Evolutionary conservation across 2,329 filamentous ascomycete genomes (phyloP), one percentile per base, ranked within the genome.

Genomic region (Knoxdaviesia proteae): DNA sequence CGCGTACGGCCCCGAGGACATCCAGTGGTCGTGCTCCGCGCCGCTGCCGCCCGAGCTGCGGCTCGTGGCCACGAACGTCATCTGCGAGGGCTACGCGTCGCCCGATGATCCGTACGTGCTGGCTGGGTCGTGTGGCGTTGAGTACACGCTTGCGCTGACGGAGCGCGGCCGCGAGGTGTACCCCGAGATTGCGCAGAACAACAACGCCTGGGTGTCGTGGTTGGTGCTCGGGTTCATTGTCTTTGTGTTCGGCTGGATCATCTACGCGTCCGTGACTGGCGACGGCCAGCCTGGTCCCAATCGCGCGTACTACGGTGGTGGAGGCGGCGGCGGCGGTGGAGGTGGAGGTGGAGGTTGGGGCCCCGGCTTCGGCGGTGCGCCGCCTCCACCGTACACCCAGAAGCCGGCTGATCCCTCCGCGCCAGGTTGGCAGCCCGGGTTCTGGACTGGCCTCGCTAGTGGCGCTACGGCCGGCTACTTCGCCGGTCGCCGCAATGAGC

Each of bases 101-200:
- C 61, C 78, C 1, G 74, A 88, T 39, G 90, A 96, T 56, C 74
- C 75, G 0, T 92, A 84, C 57, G 71, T 96, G n/a, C 62, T 96
- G 43, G 86, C 82, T 53, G 90, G 90, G 29, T 90, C 82, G 57
- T 96, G 88, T 59, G 90, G 81, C 9, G 87, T 94, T 30, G 84
- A 94, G 60, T 96, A 96, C 59, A 69, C 79, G 9, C 60, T 96
- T 6, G 58, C 80, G 0, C 63, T 96, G 42, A 96, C 87, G 1
- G 74, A 79, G 7, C 65, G 69, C 47, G 90, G 90, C 3, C 76
- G 87, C 60, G 60, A 69, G 50, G 73, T 68, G 50, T 87, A 80
- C 56, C 82, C 80, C 1, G 56, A 69, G 35, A 53, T 73, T 36
- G 61, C 58, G 42, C 58, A 56, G 38, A 61, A 52, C 38, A 51